phyloP scores from a whole-genome alignment of 2,329 filamentous ascomycete genomes.

The Scedosporium apiospermum region DNA sequence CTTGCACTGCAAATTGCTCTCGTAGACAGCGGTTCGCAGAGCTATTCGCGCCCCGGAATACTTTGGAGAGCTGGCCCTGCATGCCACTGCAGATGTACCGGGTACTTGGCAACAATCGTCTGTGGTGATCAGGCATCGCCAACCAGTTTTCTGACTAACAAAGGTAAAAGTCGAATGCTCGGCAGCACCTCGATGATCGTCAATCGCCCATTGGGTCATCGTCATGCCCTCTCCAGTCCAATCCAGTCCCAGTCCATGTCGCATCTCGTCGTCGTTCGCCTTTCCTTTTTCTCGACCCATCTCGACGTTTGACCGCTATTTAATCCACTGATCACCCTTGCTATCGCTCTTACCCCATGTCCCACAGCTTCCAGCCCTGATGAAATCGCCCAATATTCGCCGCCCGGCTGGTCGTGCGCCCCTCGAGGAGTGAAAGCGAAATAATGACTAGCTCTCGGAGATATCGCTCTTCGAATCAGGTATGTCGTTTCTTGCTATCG shows the following conservation, averaged over 20 bases:
- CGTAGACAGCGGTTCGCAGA: background rate
- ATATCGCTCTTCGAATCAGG: constrained; percentile 4
- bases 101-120: background rate
- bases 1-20: background rate
- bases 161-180: background rate
- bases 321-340: background rate
- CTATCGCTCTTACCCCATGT: background rate
- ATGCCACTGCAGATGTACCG: background rate
- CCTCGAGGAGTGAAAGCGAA: background rate
- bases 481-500: background rate
- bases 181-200: background rate
- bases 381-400: background rate
- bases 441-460: constrained; percentile 5
- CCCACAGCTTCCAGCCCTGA: background rate
- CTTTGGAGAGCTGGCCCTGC: background rate
- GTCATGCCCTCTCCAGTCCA: background rate
- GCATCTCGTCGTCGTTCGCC: background rate
- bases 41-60: background rate
- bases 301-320: too few species aligned
- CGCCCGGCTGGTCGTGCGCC: constrained; percentile 2
- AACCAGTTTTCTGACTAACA: background rate
- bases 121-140: background rate
- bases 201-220: background rate
- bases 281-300: too few species aligned
- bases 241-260: background rate